A percentile compares a stretch with the other conserved stretches of the same genome.
phyloP scores from a whole-genome alignment of 225 moss, liverwort and hornwort species.

The Polytrichum formosum region DNA sequence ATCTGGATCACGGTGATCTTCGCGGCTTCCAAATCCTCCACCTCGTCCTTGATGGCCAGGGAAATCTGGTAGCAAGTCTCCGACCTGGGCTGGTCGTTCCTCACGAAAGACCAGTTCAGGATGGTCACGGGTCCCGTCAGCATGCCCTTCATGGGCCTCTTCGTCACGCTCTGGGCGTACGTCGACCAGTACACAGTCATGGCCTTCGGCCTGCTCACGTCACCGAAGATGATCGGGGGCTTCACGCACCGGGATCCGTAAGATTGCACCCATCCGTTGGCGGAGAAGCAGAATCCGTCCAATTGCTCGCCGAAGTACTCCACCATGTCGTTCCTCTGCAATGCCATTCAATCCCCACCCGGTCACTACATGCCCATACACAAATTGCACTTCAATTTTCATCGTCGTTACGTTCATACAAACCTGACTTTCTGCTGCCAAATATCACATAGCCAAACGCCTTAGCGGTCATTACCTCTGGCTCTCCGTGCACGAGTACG shows the following conservation, averaged over 20 bases:
- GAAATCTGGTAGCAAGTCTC: slow-evolving; percentile 62
- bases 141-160: slow-evolving; percentile 76
- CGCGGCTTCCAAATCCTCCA: slow-evolving; percentile 63
- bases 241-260: slow-evolving; percentile 77
- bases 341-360: too few species aligned
- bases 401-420: too few species aligned
- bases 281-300: slow-evolving; percentile 57
- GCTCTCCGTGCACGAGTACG: slow-evolving; percentile 71
- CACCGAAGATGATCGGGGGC: slow-evolving; percentile 73
- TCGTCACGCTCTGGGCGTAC: slow-evolving; percentile 63
- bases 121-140: slow-evolving; percentile 69
- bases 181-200: slow-evolving; percentile 74
- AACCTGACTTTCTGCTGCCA: too few species aligned
- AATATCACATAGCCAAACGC: too few species aligned
- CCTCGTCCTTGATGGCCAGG: slow-evolving; percentile 71
- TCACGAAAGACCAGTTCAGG: slow-evolving; percentile 73
- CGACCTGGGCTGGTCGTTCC: slow-evolving; percentile 68
- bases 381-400: too few species aligned
- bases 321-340: slow-evolving; percentile 73
- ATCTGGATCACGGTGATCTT: slow-evolving; percentile 70
- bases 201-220: slow-evolving; percentile 67
- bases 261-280: slow-evolving; percentile 70
- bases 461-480: slow-evolving; percentile 28
- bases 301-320: slow-evolving; percentile 76
- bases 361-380: too few species aligned